Evolutionary conservation across 2,329 filamentous ascomycete genomes (phyloP), one percentile per base, ranked within the genome.

Genomic region (Aspergillus fumigatiaffinis): DNA sequence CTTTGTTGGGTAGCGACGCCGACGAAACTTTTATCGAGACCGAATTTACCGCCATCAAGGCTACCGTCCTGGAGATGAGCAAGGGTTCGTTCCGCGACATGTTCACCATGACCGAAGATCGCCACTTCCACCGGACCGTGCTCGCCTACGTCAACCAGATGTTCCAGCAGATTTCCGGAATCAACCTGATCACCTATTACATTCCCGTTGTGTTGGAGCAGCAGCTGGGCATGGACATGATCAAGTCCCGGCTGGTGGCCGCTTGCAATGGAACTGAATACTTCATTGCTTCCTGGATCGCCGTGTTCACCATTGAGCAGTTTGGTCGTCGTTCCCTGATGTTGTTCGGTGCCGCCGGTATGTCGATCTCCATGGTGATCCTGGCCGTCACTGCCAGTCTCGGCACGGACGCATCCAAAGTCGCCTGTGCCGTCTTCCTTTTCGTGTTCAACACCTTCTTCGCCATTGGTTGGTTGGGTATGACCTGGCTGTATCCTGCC

Each of bases 381-480:
- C 68, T 82, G 3, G 75, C 78, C 5, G 67, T 70, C 38, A 64
- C 67, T 3, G 66, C 69, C 29, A 67, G 57, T 26, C 63, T 70
- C 2, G 58, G 59, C 21, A 64, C 59, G 41, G 48, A 60, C 49
- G 50, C 55, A 7, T 63, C 68, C 17, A 66, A 67, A 57, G 63
- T 71, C n/a, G 66, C 63, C 3, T 67, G 68, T 23, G 62, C 64
- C 0, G 70, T 71, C 1, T 73, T 73, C 61, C 61, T 88, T 14
- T 88, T 88, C 69, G 82, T 85, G 3, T 89, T 87, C 73, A 88
- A 88, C 61, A 85, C 85, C 1, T 87, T 85, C 60, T 88, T 87
- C 59, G 86, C 84, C 23, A 82, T 85, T 0, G 86, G 83, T 0
- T 87, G 84, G 84, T 69, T 87, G 4, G 84, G 84, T 14, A 79